Base-by-base conservation (phyloP, 2,329 filamentous ascomycete genomes). In the Penicillium sp. region DNA sequence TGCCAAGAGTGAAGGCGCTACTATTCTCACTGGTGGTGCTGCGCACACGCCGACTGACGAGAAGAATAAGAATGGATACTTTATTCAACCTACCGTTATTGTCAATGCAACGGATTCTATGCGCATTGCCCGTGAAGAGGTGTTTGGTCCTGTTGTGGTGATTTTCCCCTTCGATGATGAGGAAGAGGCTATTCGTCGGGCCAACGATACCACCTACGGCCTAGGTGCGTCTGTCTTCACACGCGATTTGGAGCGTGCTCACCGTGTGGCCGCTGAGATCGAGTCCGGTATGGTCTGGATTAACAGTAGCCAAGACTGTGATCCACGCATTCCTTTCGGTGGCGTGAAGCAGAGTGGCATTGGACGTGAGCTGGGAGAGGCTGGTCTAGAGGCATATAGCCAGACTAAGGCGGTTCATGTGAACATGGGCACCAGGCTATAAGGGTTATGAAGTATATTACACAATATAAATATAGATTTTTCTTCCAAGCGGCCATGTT, bases 331-430 rank as follows among this genome's bases (percentile, higher is more conserved):
- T 10, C 75, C 77, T 0, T 78, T 77, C 58, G 77, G 77, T 21
- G 77, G 77, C 50, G 75, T 79, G 19, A 79, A 79, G 67, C 76
- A 79, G 65, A 78, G 74, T 54, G 77, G 78, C 21, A 78, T 85
- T 68, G 82, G 83, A 0, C 69, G 81, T 21, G 79, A 84, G 60
- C 62, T 77, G 57, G 75, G 75, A 6, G 73, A 76, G 61, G 75
- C 75, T 52, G 75, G 75, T 4, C 52, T 78, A 49, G 74, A 76
- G 35, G 75, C 73, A 15, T 78, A 77, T 58, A 68, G 63, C 10
- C 75, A 77, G 63, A 64, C 71, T 6, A 77, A 77, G 67, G 70
- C 74, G 25, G 71, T 77, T 15, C 75, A 77, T 66, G 72, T 77
- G 6, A 77, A 77, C 48, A 66, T 77, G 71, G 74, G 75, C 0